A percentile compares a stretch with the other conserved stretches of the same genome.
These are phyloP conservation scores for Aspergillus taichungensis DNA, from an alignment of 495 filamentous ascomycete species.

Conservation along the genomic window DNA sequence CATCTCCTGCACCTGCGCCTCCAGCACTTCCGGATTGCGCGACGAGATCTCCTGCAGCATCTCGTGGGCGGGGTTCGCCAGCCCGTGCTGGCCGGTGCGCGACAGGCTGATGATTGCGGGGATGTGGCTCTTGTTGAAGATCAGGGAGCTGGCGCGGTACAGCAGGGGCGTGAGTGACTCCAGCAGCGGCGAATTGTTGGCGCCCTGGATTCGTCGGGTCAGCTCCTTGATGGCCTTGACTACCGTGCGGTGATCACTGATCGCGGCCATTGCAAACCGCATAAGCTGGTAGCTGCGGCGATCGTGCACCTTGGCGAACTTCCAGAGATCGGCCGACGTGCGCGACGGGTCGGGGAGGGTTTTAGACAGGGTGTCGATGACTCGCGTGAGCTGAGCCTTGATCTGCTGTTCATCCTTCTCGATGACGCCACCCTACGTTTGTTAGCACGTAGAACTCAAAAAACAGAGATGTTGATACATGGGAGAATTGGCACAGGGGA, in stretches of 20 bases:
- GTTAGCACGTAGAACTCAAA: slow-evolving; percentile 7
- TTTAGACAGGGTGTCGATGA: slow-evolving; percentile 61
- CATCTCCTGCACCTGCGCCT: slow-evolving; percentile 85
- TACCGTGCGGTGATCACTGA: slow-evolving; percentile 86
- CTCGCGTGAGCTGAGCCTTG: slow-evolving; percentile 55
- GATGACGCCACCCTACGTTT: slow-evolving; percentile 61
- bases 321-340: slow-evolving; percentile 65
- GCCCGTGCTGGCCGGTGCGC: slow-evolving; percentile 64
- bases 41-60: slow-evolving; percentile 88
- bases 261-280: slow-evolving; percentile 72
- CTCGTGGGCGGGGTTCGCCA: slow-evolving; percentile 77
- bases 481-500: too few species aligned
- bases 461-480: not conserved
- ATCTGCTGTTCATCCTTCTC: slow-evolving; percentile 61
- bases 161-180: slow-evolving; percentile 78
- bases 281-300: slow-evolving; percentile 85
- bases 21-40: slow-evolving; percentile 78
- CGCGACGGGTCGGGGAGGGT: slow-evolving; percentile 64
- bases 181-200: slow-evolving; percentile 50
- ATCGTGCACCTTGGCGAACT: slow-evolving; percentile 87
- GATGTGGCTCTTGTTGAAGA: slow-evolving; percentile 92
- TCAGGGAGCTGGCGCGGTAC: slow-evolving; percentile 70
- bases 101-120: slow-evolving; percentile 82
- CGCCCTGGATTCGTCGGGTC: slow-evolving; percentile 64
- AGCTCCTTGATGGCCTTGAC: slow-evolving; percentile 85